phyloP scores from a whole-genome alignment of 176 grass and related monocot species.

The Rhipidocladum racemiflorum region DNA sequence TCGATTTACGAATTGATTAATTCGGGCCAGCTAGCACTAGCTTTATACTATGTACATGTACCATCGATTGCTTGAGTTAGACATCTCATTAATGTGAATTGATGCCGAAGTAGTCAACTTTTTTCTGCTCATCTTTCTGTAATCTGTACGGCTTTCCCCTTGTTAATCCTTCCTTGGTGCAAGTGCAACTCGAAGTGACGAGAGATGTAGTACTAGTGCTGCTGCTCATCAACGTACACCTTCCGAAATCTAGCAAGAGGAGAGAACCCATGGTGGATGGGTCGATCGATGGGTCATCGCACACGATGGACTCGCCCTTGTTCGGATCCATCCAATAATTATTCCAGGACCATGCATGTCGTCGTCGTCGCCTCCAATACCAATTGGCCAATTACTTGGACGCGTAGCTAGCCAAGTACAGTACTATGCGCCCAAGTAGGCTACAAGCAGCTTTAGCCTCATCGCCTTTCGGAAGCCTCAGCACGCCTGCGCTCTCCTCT shows the following conservation, averaged over 20 bases:
- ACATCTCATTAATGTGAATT: constrained; percentile 44
- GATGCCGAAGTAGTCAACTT: not conserved
- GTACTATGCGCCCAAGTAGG: not conserved
- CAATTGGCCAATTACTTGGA: not conserved
- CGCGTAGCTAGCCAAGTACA: not conserved
- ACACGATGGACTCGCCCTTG: not conserved
- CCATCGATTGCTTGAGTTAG: constrained; percentile 34
- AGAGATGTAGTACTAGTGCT: not conserved
- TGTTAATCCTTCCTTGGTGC: not conserved
- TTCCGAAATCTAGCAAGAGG: not conserved
- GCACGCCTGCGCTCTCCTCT: not conserved
- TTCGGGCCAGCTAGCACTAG: constrained; percentile 37
- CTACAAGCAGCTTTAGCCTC: not conserved
- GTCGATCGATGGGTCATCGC: not conserved
- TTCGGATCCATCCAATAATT: constrained; percentile 32
- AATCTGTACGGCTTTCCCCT: constrained; percentile 1
- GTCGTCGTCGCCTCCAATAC: not conserved
- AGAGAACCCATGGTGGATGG: not conserved
- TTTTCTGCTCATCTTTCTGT: not conserved
- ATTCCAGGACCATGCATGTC: constrained; percentile 32
- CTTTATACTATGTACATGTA: constrained; percentile 43
- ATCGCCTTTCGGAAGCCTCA: constrained; percentile 33
- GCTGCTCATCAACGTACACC: not conserved
- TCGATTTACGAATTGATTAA: constrained; percentile 37
- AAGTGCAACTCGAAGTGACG: constrained; percentile 3